A percentile compares a stretch with the other conserved stretches of the same genome.
Conservation (phyloP, 2,329 filamentous ascomycete species). For the Scolecobasidium constrictum region DNA sequence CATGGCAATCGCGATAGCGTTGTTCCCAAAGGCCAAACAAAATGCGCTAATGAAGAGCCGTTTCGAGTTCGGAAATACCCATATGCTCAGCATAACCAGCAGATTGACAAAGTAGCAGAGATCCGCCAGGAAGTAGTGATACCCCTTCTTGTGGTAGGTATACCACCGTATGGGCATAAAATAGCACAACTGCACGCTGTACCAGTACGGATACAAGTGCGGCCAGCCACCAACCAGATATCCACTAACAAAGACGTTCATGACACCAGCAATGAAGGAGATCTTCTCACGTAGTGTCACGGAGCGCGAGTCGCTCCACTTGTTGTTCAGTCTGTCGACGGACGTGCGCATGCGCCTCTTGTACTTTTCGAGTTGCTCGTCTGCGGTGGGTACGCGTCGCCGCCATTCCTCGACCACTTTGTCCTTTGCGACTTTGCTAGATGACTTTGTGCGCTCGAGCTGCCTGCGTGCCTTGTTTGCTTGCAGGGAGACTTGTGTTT, state of each 20-base stretch:
- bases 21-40: constrained; percentile 90
- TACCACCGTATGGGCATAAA: constrained; percentile 96
- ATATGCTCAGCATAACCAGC: constrained; percentile 69
- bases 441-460: constrained; percentile 66
- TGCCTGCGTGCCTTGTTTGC: constrained; percentile 77
- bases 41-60: constrained; percentile 85
- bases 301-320: constrained; percentile 81
- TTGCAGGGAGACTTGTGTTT: constrained; percentile 70
- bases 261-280: constrained; percentile 88
- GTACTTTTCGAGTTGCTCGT: constrained; percentile 89
- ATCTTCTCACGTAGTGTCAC: constrained; percentile 89
- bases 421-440: constrained; percentile 68
- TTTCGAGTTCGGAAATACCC: constrained; percentile 84
- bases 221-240: constrained; percentile 83
- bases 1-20: constrained; percentile 95
- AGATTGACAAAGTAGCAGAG: constrained; percentile 98
- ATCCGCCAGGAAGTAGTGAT: constrained; percentile 94
- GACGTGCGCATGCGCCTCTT: constrained; percentile 74
- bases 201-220: constrained; percentile 86
- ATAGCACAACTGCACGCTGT: constrained; percentile 74
- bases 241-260: constrained; percentile 95
- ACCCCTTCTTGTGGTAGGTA: constrained; percentile 81
- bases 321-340: constrained; percentile 74
- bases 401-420: constrained; percentile 91
- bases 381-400: constrained; percentile 72